Evolutionary conservation across 1,139 yeast species (phyloP).

Genomic region (Hemisphaericaspora xylanilytica): DNA sequence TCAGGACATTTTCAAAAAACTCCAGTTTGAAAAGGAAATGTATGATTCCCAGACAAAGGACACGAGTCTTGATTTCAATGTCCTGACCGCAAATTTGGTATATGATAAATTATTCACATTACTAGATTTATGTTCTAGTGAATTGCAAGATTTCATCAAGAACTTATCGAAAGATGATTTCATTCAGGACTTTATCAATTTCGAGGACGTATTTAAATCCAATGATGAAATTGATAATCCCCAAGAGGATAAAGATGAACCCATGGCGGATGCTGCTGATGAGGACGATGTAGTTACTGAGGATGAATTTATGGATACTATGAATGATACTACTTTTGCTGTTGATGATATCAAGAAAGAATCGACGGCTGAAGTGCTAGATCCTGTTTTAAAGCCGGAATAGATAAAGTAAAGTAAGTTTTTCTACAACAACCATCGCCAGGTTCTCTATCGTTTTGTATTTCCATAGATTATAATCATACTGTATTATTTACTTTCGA

Average conservation of each 20-base stretch:
- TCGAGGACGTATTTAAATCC: conserved; percentile 18
- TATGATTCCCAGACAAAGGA: conserved; percentile 9
- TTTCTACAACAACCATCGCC: too few relatives aligned
- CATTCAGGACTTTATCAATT: conserved; percentile 31
- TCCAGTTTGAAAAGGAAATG: conserved; percentile 17
- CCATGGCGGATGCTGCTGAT: conserved; percentile 14
- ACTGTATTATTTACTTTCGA: too few relatives aligned
- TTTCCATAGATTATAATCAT: too few relatives aligned
- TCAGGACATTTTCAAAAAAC: conserved; percentile 17
- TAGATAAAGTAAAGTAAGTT: not conserved
- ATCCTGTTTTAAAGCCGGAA: conserved; percentile 23
- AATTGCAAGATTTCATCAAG: conserved; percentile 21
- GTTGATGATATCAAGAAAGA: conserved; percentile 11
- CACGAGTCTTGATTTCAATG: conserved; percentile 21
- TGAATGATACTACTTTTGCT: conserved; percentile 3
- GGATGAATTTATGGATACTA: conserved; percentile 6
- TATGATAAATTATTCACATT: conserved; percentile 25
- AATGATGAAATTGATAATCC: conserved; percentile 17
- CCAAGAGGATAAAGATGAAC: too few relatives aligned
- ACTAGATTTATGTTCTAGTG: conserved; percentile 19
- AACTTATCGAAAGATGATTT: conserved; percentile 29
- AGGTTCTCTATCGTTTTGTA: too few relatives aligned
- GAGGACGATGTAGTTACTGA: conserved; percentile 11
- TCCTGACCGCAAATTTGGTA: conserved; percentile 26
- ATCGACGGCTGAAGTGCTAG: conserved; percentile 18